Percentiles rank a stretch among this genome's conserved stretches.
These are phyloP conservation scores for Anisodus tanguticus DNA, from an alignment of 257 asterid species.

Conservation along the genomic window DNA sequence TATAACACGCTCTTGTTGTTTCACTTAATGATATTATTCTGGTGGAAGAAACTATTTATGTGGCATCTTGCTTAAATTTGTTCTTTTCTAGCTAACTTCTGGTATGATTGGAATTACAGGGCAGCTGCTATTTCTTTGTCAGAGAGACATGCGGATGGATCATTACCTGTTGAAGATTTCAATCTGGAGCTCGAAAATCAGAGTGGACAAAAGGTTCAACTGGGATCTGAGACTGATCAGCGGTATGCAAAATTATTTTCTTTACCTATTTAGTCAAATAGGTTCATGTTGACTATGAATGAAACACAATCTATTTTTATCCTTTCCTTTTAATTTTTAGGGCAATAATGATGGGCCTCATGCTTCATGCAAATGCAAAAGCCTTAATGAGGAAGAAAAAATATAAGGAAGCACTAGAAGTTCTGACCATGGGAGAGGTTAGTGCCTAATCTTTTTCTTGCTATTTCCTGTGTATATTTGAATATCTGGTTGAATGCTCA, in stretches of 20 bases:
- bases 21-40: background rate
- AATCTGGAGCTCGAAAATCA: conserved; percentile 94
- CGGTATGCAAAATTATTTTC: conserved; percentile 46
- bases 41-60: background rate
- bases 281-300: background rate
- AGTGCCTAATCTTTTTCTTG: conserved; percentile 28
- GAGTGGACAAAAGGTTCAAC: conserved; percentile 78
- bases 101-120: conserved; percentile 47
- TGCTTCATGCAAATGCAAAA: conserved; percentile 91
- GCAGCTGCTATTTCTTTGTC: conserved; percentile 80
- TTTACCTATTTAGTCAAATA: background rate
- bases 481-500: conserved; percentile 1
- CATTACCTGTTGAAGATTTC: conserved; percentile 89
- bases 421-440: conserved; percentile 93
- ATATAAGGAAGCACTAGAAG: conserved; percentile 85
- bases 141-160: conserved; percentile 80
- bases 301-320: background rate
- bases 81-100: background rate
- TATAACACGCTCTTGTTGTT: background rate
- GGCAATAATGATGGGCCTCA: conserved; percentile 96
- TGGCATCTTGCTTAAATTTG: background rate
- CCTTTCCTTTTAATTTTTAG: conserved; percentile 45
- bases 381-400: conserved; percentile 64
- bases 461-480: background rate
- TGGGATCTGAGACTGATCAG: conserved; percentile 95